Evolutionary conservation across 2,329 filamentous ascomycete genomes (phyloP), one percentile per base, ranked within the genome.

Genomic region (Fusarium succisae): DNA sequence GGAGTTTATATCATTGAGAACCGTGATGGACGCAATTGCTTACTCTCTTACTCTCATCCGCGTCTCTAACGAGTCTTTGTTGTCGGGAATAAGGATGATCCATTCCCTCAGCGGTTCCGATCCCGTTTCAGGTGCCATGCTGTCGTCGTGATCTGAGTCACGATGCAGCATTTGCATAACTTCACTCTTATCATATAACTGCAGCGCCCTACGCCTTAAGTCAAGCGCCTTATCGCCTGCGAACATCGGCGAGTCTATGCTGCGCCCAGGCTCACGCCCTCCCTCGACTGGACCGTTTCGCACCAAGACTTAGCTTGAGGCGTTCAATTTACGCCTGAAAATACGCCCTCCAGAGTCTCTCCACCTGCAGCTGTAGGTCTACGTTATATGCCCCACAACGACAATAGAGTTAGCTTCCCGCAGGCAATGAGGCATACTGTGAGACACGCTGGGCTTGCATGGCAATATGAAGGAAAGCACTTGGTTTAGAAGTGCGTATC

Each of bases 401-500:
- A 37, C n/a, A 6, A 35, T 8, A 12, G 20, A 8, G 20, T 7
- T 24, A 20, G 32, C 13, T 53, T 35, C 8, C 12, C 1, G n/a
- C 17, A 11, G 8, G 6, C 30, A 20, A 24, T 3, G 17, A 11
- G 12, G 2, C 2, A 11, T 4, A 20, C 7, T 6, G 7, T 8
- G 18, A 26, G n/a, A 17, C 17, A 15, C 6, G 9, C 3, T 6
- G 13, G 18, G 18, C 9, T 12, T 53, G 4, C 18, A 3, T 26
- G 9, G 17, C 13, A 0, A 37, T 22, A 17, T 9, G n/a, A 15
- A 20, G 8, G 3, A 15, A 32, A 8, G 5, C 20, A 30, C 2
- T n/a, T 4, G 7, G 4, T 30, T n/a, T 3, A 13, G 3, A 0
- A 4, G 15, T 24, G 6, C 2, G 1, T 14, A 15, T 22, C 17